These are phyloP conservation scores for Hypoxylon trugodes DNA, from an alignment of 495 filamentous ascomycete species.

Conservation along the genomic window DNA sequence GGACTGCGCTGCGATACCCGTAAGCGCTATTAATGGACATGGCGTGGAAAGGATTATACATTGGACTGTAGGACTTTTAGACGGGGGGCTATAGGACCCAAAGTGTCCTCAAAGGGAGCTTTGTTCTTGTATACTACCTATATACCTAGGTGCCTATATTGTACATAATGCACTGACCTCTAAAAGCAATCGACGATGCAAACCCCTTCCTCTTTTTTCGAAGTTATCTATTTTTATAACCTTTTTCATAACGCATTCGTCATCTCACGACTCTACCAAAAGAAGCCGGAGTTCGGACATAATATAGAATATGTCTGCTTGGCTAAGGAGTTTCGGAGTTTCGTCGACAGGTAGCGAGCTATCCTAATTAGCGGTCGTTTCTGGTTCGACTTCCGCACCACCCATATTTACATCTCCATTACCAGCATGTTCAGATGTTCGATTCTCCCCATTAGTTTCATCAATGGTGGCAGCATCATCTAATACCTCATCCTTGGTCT, in stretches of 20 bases:
- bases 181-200: slow-evolving; percentile 2
- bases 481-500: slow-evolving; percentile 30
- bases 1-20: slow-evolving; percentile 74
- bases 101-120: background rate
- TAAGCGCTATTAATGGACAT: slow-evolving; percentile 87
- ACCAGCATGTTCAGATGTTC: background rate
- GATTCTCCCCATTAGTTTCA: slow-evolving; percentile 18
- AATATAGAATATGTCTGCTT: too few species aligned
- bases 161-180: slow-evolving; percentile 8
- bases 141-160: slow-evolving; percentile 8
- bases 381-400: background rate
- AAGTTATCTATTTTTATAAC: background rate
- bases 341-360: too few species aligned
- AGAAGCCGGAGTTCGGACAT: too few species aligned
- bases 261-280: too few species aligned
- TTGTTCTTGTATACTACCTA: slow-evolving; percentile 9
- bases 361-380: background rate
- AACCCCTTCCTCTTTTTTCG: background rate
- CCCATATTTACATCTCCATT: background rate
- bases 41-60: slow-evolving; percentile 81
- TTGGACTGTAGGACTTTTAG: slow-evolving; percentile 77
- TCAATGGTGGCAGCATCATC: slow-evolving; percentile 28
- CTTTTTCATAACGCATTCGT: background rate
- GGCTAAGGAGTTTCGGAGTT: too few species aligned
- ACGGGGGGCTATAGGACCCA: slow-evolving; percentile 35